Evolutionary conservation across 257 asterid genomes (phyloP).

Genomic region (Solanum etuberosum): DNA sequence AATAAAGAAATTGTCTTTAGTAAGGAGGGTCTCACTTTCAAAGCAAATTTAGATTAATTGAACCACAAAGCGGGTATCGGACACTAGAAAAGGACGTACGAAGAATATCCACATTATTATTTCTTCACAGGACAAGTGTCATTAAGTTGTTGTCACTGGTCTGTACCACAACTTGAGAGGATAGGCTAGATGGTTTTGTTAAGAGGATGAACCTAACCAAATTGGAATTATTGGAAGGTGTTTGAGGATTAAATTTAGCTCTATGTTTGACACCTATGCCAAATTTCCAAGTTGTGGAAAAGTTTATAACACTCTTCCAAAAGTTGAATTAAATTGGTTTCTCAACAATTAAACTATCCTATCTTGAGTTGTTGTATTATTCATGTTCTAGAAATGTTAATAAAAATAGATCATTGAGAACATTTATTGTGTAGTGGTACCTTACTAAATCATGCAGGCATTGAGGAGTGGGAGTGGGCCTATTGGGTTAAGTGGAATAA

Average conservation of each 20-base stretch:
- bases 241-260: background rate
- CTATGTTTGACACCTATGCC: background rate
- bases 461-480: background rate
- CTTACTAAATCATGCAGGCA: background rate
- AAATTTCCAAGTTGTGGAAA: background rate
- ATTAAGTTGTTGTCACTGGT: background rate
- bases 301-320: background rate
- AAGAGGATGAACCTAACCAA: background rate
- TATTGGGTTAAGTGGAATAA: background rate
- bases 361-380: background rate
- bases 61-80: accelerated
- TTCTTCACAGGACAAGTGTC: background rate
- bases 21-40: accelerated
- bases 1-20: background rate
- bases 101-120: background rate
- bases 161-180: background rate
- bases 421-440: background rate
- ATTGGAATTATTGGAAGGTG: background rate
- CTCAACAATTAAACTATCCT: background rate
- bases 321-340: background rate
- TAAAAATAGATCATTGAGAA: background rate
- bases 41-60: background rate
- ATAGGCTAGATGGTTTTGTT: background rate
- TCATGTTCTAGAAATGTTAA: background rate
- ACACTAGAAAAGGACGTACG: background rate